phyloP scores from a whole-genome alignment of 257 asterid species.

The Fraxinus quadrangulata region DNA sequence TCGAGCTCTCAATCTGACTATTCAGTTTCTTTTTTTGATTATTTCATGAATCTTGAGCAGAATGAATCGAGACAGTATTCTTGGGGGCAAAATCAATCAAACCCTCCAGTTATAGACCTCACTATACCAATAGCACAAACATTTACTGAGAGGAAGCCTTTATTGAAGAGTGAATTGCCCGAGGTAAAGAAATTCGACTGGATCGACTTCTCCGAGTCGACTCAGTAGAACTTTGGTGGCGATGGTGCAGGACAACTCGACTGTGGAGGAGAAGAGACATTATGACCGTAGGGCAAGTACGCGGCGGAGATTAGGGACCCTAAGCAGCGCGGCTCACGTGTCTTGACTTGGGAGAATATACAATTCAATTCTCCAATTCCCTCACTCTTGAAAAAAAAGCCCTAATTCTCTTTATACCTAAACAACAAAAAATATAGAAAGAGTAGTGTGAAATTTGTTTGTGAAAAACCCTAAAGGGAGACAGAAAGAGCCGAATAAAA shows the following conservation, averaged over 20 bases:
- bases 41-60: too few relatives aligned
- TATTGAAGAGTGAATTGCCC: too few relatives aligned
- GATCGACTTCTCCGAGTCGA: neutral
- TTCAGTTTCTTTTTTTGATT: too few relatives aligned
- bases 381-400: constrained; percentile 5
- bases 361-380: constrained; percentile 2
- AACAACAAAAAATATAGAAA: neutral
- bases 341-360: constrained; percentile 70
- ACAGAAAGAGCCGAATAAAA: neutral
- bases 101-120: too few relatives aligned
- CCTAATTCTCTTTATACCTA: neutral
- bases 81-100: too few relatives aligned
- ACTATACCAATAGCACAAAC: too few relatives aligned
- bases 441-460: neutral
- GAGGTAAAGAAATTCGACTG: too few relatives aligned
- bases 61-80: too few relatives aligned
- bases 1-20: too few relatives aligned
- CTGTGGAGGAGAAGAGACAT: constrained; percentile 24
- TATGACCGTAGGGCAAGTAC: constrained; percentile 67
- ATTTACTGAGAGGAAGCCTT: too few relatives aligned
- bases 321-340: constrained; percentile 50
- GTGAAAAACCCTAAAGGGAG: neutral
- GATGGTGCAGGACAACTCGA: neutral
- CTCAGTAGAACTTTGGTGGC: constrained; percentile 1
- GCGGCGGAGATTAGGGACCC: constrained; percentile 81